These are phyloP conservation scores for Spinellus fusiger DNA, from an alignment of 192 early-diverging fungal genomes.

Conservation along the genomic window DNA sequence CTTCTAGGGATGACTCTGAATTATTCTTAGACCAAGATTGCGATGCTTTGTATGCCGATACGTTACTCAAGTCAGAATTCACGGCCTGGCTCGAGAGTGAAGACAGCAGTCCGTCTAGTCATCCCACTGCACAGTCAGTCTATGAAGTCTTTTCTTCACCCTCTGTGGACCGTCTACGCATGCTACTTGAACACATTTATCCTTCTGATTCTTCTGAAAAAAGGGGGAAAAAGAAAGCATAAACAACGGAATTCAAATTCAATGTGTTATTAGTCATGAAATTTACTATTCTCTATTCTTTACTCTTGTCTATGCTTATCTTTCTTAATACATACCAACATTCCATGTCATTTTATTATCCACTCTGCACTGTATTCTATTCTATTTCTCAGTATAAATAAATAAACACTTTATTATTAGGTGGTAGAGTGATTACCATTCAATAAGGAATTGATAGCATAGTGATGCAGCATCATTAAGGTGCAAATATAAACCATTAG, in stretches of 20 bases:
- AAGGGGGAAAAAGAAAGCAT: background rate
- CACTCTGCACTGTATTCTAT: no score
- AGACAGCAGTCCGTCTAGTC: no score
- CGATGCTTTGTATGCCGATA: background rate
- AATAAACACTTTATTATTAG: no score
- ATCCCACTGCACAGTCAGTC: background rate
- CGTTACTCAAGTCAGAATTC: constrained; percentile 8
- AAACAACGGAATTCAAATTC: background rate
- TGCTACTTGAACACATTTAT: background rate
- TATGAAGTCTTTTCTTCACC: background rate
- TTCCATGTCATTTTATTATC: no score
- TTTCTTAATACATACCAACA: no score
- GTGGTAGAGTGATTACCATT: no score
- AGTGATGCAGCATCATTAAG: no score
- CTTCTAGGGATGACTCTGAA: background rate
- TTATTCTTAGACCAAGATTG: background rate
- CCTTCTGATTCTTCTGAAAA: background rate
- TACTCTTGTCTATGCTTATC: background rate
- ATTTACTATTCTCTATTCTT: background rate
- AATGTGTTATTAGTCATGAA: background rate
- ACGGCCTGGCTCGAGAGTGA: background rate
- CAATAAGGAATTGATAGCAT: no score
- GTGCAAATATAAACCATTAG: no score
- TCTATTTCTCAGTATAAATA: no score
- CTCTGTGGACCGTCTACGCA: background rate